A percentile compares a stretch with the other conserved stretches of the same genome.
Conservation (phyloP, 441 rosid species). For the Geranium incanum region DNA sequence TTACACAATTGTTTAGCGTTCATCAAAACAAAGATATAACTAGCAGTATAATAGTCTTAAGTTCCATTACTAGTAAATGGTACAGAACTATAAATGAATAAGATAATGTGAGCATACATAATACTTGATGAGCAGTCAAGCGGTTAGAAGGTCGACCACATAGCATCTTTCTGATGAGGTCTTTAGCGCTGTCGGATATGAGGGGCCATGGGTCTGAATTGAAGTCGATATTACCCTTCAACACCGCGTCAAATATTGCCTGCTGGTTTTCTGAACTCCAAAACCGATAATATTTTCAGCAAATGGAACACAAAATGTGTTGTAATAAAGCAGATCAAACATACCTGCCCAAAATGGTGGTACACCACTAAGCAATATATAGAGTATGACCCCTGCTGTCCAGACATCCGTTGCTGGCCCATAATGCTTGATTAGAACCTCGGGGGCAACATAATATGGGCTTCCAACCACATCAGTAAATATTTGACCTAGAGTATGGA, state of each 20-base stretch:
- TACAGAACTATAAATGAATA: no score
- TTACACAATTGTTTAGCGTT: background rate
- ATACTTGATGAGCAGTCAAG: slow-evolving; percentile 79
- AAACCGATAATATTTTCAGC: background rate
- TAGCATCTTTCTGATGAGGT: slow-evolving; percentile 78
- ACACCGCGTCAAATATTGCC: slow-evolving; percentile 92
- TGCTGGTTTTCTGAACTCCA: slow-evolving; percentile 70
- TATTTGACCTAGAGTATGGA: slow-evolving; percentile 48
- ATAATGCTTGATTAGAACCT: slow-evolving; percentile 73
- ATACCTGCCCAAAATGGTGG: slow-evolving; percentile 99
- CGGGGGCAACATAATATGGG: slow-evolving; percentile 96
- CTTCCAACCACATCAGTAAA: slow-evolving; percentile 90
- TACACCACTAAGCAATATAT: slow-evolving; percentile 78
- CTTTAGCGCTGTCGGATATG: slow-evolving; percentile 79
- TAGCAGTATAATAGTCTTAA: background rate
- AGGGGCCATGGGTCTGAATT: slow-evolving; percentile 93
- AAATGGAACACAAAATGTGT: slow-evolving; percentile 18
- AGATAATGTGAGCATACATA: slow-evolving; percentile 41
- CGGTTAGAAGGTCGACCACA: slow-evolving; percentile 73
- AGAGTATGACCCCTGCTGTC: slow-evolving; percentile 94
- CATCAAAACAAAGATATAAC: background rate
- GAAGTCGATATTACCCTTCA: slow-evolving; percentile 85
- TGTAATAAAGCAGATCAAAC: background rate
- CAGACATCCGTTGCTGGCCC: slow-evolving; percentile 92
- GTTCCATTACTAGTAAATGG: background rate